Base-by-base conservation (phyloP, 1,284 basidiomycete genomes). In the Heterobasidion occidentale region DNA sequence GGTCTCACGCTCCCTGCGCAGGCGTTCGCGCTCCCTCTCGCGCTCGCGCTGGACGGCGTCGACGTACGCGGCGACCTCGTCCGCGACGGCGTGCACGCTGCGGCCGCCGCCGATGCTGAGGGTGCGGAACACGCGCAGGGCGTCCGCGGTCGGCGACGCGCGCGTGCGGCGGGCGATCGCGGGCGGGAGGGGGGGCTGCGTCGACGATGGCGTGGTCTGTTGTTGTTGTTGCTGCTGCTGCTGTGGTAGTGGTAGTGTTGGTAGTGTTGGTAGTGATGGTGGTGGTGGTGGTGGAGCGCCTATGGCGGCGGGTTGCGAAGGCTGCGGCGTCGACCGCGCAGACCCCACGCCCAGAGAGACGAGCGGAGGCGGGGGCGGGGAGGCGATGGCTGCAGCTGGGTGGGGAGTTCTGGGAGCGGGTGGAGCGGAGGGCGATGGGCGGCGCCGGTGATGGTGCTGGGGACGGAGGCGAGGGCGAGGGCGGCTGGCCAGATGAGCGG, bases 21-120 rank as follows among this genome's bases (percentile, higher is more conserved):
- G 73, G 14, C 87, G 74, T 61, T 90, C 88, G 3, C 88, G 74
- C 65, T 90, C 88, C 53, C 74, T 75, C 58, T 90, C 88, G 7
- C 88, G 73, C 60, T 90, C 87, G 58, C 79, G 79, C 1, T 81
- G 83, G 2, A 90, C 78, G 6, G 79, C 78, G 58, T 90, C 88
- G 2, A 90, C 84, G 63, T 85, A 90, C 1, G 72, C 73, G 27
- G 81, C 80, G 12, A 86, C 78, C 64, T 86, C 83, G 2, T 68
- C 63, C 0, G 83, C 84, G 6, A 83, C 75, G 2, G 67, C 70
- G 14, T 71, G 69, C 7, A 83, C 63, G 50, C 77, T 74, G 12
- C 33, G 53, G 42, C 42, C 46, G 7, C 38, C 20, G n/a, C 53
- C 53, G 8, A 54, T 35, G 4, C 44, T 38, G 64, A 66, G 71